Conservation (phyloP, 2,329 filamentous ascomycete genomes). For the Onygena corvina region DNA sequence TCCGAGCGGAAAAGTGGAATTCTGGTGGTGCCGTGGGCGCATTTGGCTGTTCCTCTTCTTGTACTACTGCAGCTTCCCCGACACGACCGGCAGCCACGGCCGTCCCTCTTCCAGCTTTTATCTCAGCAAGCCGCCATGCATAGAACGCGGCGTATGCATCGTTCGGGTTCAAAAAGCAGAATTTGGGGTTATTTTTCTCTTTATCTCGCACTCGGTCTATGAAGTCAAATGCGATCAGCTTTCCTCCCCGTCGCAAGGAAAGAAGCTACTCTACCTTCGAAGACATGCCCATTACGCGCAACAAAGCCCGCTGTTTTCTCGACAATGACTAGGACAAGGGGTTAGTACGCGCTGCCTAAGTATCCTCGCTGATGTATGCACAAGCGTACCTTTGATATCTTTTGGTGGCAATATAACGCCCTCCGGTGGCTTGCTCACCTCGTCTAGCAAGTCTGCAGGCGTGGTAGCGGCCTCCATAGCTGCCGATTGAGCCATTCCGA, state of each 20-base stretch:
- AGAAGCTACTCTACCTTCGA: conserved; percentile 44
- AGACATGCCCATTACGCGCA: conserved; percentile 51
- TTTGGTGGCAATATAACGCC: conserved; percentile 76
- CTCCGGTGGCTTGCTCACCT: conserved; percentile 64
- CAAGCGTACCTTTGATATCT: conserved; percentile 55
- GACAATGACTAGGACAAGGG: conserved; percentile 46
- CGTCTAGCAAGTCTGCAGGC: conserved; percentile 34
- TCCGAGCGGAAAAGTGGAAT: conserved; percentile 87
- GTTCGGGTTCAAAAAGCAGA: conserved; percentile 67
- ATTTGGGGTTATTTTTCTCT: conserved; percentile 73
- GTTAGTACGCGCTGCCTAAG: conserved; percentile 20
- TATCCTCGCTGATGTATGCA: background rate
- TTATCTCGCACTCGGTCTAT: conserved; percentile 69
- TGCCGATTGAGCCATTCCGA: conserved; percentile 29
- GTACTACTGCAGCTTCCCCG: conserved; percentile 47
- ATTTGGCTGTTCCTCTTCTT: conserved; percentile 54
- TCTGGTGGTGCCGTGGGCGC: conserved; percentile 76
- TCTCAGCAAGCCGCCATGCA: conserved; percentile 76
- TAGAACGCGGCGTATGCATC: conserved; percentile 87
- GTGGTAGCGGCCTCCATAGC: conserved; percentile 27
- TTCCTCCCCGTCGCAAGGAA: background rate
- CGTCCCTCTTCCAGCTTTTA: conserved; percentile 71
- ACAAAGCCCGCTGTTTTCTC: conserved; percentile 95
- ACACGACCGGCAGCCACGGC: conserved; percentile 62
- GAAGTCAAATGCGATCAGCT: background rate